Conservation (phyloP, 768 basidiomycete species). For the Lactifluus volemus region DNA sequence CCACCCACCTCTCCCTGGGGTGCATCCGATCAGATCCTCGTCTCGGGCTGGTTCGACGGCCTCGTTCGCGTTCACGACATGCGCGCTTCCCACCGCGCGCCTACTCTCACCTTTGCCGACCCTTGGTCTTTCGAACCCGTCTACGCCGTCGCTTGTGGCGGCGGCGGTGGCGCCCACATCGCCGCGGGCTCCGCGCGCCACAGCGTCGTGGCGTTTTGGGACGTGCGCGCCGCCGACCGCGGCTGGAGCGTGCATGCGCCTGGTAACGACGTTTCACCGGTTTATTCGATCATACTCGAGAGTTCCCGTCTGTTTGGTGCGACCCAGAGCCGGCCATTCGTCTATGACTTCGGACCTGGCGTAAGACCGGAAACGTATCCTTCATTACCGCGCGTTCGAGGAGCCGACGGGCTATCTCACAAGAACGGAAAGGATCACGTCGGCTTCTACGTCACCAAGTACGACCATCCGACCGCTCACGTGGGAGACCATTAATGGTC, state of each 20-base stretch:
- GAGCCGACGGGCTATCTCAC: conserved; percentile 28
- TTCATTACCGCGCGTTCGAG: conserved; percentile 15
- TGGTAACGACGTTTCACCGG: conserved; percentile 69
- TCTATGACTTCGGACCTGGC: conserved; percentile 70
- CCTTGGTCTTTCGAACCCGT: conserved; percentile 66
- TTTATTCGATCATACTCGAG: conserved; percentile 67
- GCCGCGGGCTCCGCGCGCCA: conserved; percentile 73
- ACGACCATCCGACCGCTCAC: conserved; percentile 25
- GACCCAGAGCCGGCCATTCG: conserved; percentile 68
- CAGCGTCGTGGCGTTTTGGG: conserved; percentile 75
- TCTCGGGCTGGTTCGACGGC: conserved; percentile 82
- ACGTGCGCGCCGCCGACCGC: conserved; percentile 47
- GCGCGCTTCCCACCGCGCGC: conserved; percentile 41
- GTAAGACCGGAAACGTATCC: conserved; percentile 50
- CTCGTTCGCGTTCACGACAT: conserved; percentile 67
- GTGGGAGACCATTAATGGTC: conserved; percentile 3
- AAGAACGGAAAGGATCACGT: conserved; percentile 30
- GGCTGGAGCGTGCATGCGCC: conserved; percentile 81
- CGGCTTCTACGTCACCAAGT: conserved; percentile 46
- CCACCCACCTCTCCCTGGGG: conserved; percentile 62
- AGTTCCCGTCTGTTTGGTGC: conserved; percentile 73
- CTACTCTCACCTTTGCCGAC: conserved; percentile 55
- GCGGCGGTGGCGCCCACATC: conserved; percentile 55
- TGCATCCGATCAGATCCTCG: conserved; percentile 56
- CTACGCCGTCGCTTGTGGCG: conserved; percentile 68